Conservation (phyloP, 2,329 filamentous ascomycete species). For the Calonectria montana region DNA sequence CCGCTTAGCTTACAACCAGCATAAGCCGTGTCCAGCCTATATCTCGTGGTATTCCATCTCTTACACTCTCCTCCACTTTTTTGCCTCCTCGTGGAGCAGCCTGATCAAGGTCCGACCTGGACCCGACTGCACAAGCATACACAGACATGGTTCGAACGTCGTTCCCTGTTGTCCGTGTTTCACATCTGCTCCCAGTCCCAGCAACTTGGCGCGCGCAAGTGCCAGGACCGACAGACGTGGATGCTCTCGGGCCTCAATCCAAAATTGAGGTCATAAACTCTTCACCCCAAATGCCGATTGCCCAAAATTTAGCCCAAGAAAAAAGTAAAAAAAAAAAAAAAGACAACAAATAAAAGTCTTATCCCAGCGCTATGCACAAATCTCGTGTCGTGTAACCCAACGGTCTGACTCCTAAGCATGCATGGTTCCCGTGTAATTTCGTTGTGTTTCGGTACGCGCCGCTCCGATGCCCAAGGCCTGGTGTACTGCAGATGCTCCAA, state of each 20-base stretch:
- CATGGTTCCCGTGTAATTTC: constrained; percentile 21
- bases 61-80: constrained; percentile 10
- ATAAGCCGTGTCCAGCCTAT: constrained; percentile 24
- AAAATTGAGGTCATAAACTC: neutral
- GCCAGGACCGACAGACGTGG: constrained; percentile 28
- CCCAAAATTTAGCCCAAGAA: constrained; percentile 6
- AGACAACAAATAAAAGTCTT: constrained; percentile 20
- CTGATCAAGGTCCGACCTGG: neutral
- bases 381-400: constrained; percentile 28
- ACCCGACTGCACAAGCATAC: neutral
- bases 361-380: constrained; percentile 27
- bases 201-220: constrained; percentile 33
- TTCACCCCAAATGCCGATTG: constrained; percentile 36
- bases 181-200: constrained; percentile 29
- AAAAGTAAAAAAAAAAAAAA: constrained; percentile 17
- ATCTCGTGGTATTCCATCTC: constrained; percentile 14
- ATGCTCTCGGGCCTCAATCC: neutral
- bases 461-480: constrained; percentile 12
- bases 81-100: neutral
- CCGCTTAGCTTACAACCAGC: constrained; percentile 23
- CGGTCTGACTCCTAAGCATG: constrained; percentile 32
- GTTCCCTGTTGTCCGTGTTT: constrained; percentile 7
- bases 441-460: constrained; percentile 38
- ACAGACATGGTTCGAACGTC: neutral
- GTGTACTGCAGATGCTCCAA: constrained; percentile 7